Evolutionary conservation across 495 filamentous ascomycete species (phyloP).

Genomic region (Hypoxylon subgilvum): DNA sequence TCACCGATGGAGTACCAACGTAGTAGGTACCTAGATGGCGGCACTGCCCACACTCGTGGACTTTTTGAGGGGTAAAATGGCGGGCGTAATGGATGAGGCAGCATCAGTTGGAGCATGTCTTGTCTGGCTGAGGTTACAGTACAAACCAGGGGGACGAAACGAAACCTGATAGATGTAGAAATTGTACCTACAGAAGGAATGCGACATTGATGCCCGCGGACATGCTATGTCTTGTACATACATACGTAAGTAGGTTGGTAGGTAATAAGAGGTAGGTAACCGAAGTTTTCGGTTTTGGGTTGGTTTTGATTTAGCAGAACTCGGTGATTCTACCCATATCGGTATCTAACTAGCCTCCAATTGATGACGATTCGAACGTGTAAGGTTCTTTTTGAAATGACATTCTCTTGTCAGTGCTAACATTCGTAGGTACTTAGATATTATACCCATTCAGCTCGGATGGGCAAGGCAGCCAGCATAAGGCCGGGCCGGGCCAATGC

Average conservation of each 20-base stretch:
- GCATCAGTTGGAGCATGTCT: constrained; percentile 19
- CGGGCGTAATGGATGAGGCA: constrained; percentile 13
- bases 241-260: too few relatives aligned
- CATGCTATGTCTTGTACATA: too few relatives aligned
- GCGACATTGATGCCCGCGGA: too few relatives aligned
- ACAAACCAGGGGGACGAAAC: constrained; percentile 27
- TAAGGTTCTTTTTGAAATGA: background rate
- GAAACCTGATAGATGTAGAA: constrained; percentile 9
- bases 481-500: background rate
- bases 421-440: constrained; percentile 6
- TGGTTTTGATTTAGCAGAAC: constrained; percentile 1
- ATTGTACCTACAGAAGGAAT: constrained; percentile 16
- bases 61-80: constrained; percentile 29
- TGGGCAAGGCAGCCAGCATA: too few relatives aligned
- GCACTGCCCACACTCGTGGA: constrained; percentile 11
- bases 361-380: background rate
- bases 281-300: constrained; percentile 1
- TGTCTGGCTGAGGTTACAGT: constrained; percentile 18
- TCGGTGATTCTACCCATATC: constrained; percentile 30
- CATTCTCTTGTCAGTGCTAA: background rate
- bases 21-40: background rate
- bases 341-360: constrained; percentile 18
- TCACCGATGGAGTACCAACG: background rate
- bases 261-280: too few relatives aligned
- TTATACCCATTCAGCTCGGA: too few relatives aligned